Conservation (phyloP, 768 basidiomycete species). For the Pulveroboletus sp. region DNA sequence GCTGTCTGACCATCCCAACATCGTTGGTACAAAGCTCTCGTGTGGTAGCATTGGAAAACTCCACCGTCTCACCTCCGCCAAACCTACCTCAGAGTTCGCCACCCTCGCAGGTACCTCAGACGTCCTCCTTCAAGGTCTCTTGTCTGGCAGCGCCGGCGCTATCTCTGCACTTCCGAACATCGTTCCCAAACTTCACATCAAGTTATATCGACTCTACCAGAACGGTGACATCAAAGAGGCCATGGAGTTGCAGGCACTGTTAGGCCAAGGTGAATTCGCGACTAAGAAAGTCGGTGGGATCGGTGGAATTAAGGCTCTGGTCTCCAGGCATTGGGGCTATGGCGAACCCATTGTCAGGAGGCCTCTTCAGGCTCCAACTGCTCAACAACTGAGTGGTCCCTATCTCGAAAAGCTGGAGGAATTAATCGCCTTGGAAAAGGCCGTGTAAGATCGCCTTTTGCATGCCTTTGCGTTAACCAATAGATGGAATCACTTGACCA, state of each 20-base stretch:
- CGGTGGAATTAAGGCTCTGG: slow-evolving; percentile 59
- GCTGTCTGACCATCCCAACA: slow-evolving; percentile 75
- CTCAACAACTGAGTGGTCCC: slow-evolving; percentile 34
- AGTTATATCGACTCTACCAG: slow-evolving; percentile 44
- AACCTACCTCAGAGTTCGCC: slow-evolving; percentile 50
- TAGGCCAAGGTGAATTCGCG: slow-evolving; percentile 67
- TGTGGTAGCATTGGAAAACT: slow-evolving; percentile 85
- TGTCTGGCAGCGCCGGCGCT: slow-evolving; percentile 57
- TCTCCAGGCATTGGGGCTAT: slow-evolving; percentile 62
- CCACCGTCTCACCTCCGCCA: slow-evolving; percentile 62
- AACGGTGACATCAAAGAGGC: slow-evolving; percentile 56
- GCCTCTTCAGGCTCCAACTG: slow-evolving; percentile 42
- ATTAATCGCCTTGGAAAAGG: slow-evolving; percentile 44
- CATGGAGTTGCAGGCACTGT: slow-evolving; percentile 52
- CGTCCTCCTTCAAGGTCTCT: slow-evolving; percentile 56
- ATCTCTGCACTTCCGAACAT: slow-evolving; percentile 65
- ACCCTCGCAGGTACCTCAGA: slow-evolving; percentile 77
- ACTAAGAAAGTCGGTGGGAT: slow-evolving; percentile 60
- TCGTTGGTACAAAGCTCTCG: slow-evolving; percentile 81
- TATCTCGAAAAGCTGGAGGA: slow-evolving; percentile 40
- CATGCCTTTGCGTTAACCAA: background rate
- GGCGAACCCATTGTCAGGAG: slow-evolving; percentile 47
- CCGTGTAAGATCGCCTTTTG: slow-evolving; percentile 14
- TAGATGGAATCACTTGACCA: background rate
- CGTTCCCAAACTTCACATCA: slow-evolving; percentile 52